Conservation (phyloP, 1,284 basidiomycete species). For the Marasmius oreades region DNA sequence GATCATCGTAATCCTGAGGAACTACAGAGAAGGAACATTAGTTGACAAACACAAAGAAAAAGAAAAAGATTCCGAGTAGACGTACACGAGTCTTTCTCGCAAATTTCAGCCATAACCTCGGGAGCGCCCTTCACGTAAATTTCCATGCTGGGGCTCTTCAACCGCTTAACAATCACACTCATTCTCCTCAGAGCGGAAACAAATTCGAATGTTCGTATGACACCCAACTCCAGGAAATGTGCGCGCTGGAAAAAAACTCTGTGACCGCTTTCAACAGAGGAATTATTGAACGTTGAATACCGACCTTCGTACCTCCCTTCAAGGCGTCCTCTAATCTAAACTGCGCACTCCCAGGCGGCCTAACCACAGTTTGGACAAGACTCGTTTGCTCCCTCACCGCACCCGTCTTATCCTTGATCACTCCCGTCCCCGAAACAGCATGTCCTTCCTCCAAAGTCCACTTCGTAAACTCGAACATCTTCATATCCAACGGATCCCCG, state of each 20-base stretch:
- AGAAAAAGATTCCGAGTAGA: conserved; percentile 16
- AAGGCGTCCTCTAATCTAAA: conserved; percentile 94
- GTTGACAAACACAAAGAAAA: neutral
- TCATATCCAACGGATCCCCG: conserved; percentile 95
- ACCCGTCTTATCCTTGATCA: conserved; percentile 63
- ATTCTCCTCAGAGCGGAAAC: conserved; percentile 91
- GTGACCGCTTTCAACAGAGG: conserved; percentile 1
- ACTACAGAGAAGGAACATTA: conserved; percentile 45
- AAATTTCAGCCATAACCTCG: conserved; percentile 96
- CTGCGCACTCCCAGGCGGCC: conserved; percentile 87
- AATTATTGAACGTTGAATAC: conserved; percentile 16
- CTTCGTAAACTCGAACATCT: conserved; percentile 96
- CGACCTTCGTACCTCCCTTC: conserved; percentile 73
- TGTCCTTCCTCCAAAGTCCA: conserved; percentile 96
- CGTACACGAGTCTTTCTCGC: conserved; percentile 84
- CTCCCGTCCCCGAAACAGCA: conserved; percentile 55
- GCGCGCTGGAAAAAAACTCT: conserved; percentile 63
- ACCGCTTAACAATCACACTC: conserved; percentile 96
- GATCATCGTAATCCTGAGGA: conserved; percentile 94
- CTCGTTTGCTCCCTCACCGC: conserved; percentile 78
- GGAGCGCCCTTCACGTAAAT: conserved; percentile 98
- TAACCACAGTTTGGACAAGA: conserved; percentile 94
- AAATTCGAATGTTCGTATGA: conserved; percentile 96
- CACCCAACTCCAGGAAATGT: conserved; percentile 94
- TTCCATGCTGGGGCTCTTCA: conserved; percentile 95